A percentile compares a stretch with the other conserved stretches of the same genome.
Evolutionary conservation across 2,329 filamentous ascomycete species (phyloP).

Genomic region (Geosmithia morbida): DNA sequence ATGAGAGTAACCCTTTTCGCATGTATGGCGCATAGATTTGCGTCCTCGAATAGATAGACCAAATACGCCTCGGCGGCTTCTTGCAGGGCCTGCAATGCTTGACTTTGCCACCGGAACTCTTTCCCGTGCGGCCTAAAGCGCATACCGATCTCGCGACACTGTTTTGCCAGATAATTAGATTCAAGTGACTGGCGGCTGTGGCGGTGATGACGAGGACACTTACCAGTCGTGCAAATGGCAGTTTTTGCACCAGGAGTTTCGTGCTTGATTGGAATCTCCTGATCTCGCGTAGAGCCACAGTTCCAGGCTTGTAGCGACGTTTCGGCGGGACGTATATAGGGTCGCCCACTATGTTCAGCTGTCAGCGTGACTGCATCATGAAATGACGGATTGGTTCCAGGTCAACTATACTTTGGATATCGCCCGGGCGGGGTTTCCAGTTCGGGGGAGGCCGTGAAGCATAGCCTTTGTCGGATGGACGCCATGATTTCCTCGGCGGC

Average conservation of each 20-base stretch:
- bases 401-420: constrained; percentile 22
- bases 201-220: constrained; percentile 6
- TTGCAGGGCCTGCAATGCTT: constrained; percentile 84
- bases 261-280: constrained; percentile 79
- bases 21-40: constrained; percentile 88
- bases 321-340: constrained; percentile 49
- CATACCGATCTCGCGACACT: constrained; percentile 61
- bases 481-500: constrained; percentile 3
- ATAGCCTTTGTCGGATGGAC: constrained; percentile 4
- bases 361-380: constrained; percentile 8
- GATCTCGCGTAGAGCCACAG: constrained; percentile 82
- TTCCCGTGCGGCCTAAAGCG: constrained; percentile 45
- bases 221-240: constrained; percentile 68
- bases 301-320: constrained; percentile 62
- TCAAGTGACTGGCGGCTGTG: not conserved
- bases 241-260: constrained; percentile 69
- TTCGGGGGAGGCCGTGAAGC: constrained; percentile 3
- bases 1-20: constrained; percentile 94
- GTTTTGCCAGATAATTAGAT: constrained; percentile 5
- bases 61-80: constrained; percentile 95
- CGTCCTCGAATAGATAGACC: constrained; percentile 76
- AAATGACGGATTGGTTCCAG: not conserved
- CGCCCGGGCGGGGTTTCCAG: constrained; percentile 19
- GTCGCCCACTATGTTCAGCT: constrained; percentile 45
- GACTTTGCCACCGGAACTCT: constrained; percentile 87